A percentile compares a stretch with the other conserved stretches of the same genome.
These are phyloP conservation scores for Nidularia sp. DNA, from an alignment of 768 basidiomycete species.

Conservation along the genomic window DNA sequence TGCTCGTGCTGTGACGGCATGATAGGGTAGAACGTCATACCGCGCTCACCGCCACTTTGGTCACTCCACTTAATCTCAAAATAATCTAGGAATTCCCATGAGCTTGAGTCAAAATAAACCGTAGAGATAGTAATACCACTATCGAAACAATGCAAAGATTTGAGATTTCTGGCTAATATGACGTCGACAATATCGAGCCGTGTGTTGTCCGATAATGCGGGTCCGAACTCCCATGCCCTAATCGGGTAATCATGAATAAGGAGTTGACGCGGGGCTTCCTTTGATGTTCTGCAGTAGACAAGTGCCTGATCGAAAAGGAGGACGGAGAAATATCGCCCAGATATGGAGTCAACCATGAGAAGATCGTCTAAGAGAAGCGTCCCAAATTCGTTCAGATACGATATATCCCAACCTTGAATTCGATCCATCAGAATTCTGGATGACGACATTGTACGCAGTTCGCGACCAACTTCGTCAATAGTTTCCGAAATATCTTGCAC, in stretches of 20 bases:
- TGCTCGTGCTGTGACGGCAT: conserved; percentile 20
- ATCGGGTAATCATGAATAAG: conserved; percentile 21
- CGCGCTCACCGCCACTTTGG: conserved; percentile 7
- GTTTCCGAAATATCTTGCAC: conserved; percentile 24
- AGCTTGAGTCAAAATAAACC: not conserved
- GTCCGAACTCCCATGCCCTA: conserved; percentile 32
- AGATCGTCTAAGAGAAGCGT: conserved; percentile 29
- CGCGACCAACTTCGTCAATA: conserved; percentile 31
- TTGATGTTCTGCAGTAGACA: conserved; percentile 25
- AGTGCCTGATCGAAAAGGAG: conserved; percentile 31
- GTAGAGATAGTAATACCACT: conserved; percentile 12
- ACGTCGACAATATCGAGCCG: conserved; percentile 24
- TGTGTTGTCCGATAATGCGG: conserved; percentile 20
- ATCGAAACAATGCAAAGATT: conserved; percentile 21
- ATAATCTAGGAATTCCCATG: conserved; percentile 11
- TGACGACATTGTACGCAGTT: conserved; percentile 29
- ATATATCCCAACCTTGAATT: conserved; percentile 18
- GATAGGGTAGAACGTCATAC: conserved; percentile 14
- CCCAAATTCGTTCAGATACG: conserved; percentile 23
- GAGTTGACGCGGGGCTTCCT: conserved; percentile 3
- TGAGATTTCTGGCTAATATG: conserved; percentile 21
- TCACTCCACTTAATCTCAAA: conserved; percentile 29
- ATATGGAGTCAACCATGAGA: conserved; percentile 15
- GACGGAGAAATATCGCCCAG: conserved; percentile 18
- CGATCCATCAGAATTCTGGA: conserved; percentile 19